Evolutionary conservation across 306 rosid genomes (phyloP).

Genomic region (Sicyos baderoa): DNA sequence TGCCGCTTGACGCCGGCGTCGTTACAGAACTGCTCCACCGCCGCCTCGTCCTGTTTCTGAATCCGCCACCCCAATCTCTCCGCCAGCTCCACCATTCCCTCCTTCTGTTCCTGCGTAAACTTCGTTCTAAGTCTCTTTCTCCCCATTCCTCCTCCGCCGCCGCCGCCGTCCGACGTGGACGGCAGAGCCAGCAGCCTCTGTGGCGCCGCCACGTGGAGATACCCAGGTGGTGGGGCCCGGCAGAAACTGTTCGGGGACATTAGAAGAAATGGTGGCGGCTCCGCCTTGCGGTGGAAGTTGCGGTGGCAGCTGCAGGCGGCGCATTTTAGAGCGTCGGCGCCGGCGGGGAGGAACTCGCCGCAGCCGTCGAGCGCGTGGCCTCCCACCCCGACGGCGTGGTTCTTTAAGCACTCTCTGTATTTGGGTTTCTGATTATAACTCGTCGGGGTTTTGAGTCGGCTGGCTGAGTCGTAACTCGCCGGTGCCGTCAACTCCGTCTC

Average conservation of each 20-base stretch:
- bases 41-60: slow-evolving; percentile 77
- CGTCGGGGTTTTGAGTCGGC: slow-evolving; percentile 32
- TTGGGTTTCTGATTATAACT: slow-evolving; percentile 27
- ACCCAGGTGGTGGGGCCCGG: slow-evolving; percentile 70
- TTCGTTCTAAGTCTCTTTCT: slow-evolving; percentile 71
- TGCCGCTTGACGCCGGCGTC: slow-evolving; percentile 80
- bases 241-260: slow-evolving; percentile 44
- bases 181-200: slow-evolving; percentile 77
- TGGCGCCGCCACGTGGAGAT: slow-evolving; percentile 49
- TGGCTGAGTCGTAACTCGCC: slow-evolving; percentile 38
- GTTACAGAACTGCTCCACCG: slow-evolving; percentile 64
- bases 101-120: slow-evolving; percentile 75
- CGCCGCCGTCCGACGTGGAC: slow-evolving; percentile 75
- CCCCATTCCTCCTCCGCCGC: slow-evolving; percentile 35
- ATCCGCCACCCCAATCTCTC: slow-evolving; percentile 84
- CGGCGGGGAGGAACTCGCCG: slow-evolving; percentile 75
- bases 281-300: slow-evolving; percentile 78
- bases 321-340: slow-evolving; percentile 72
- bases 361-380: slow-evolving; percentile 95
- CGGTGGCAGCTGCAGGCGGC: slow-evolving; percentile 99
- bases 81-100: slow-evolving; percentile 76
- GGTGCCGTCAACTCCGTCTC: slow-evolving; percentile 30
- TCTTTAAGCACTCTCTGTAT: slow-evolving; percentile 80
- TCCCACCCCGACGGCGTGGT: slow-evolving; percentile 77
- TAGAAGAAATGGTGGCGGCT: slow-evolving; percentile 39